Evolutionary conservation across 495 filamentous ascomycete genomes (phyloP).

Genomic region (Aspergillus steynii): DNA sequence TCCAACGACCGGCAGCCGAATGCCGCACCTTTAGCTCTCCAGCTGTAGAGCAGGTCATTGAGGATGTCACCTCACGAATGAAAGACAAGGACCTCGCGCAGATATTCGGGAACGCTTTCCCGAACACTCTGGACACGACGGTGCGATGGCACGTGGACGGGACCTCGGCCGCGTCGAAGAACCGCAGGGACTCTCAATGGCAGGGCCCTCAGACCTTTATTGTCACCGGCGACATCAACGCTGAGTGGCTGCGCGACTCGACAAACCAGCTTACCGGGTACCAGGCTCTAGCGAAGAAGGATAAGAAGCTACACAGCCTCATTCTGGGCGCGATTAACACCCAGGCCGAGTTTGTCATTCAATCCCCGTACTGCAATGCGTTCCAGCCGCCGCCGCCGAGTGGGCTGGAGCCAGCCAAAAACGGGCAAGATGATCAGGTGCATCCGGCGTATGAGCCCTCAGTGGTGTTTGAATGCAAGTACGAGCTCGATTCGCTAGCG

Average conservation of each 20-base stretch:
- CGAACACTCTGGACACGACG: conserved; percentile 92
- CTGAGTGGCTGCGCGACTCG: conserved; percentile 96
- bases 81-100: conserved; percentile 86
- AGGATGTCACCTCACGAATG: conserved; percentile 75
- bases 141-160: conserved; percentile 73
- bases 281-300: conserved; percentile 77
- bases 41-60: conserved; percentile 83
- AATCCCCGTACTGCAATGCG: conserved; percentile 96
- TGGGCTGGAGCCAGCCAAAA: conserved; percentile 63
- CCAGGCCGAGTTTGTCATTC: conserved; percentile 90
- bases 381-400: conserved; percentile 93
- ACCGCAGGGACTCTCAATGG: conserved; percentile 64
- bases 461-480: conserved; percentile 97
- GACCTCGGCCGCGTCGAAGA: conserved; percentile 33
- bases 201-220: conserved; percentile 88
- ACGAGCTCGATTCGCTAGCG: conserved; percentile 94
- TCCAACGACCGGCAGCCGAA: conserved; percentile 73
- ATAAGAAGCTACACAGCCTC: conserved; percentile 69
- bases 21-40: conserved; percentile 90
- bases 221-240: conserved; percentile 98
- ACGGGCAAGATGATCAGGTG: conserved; percentile 78
- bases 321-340: conserved; percentile 97
- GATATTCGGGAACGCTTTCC: conserved; percentile 96
- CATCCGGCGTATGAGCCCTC: conserved; percentile 82
- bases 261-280: conserved; percentile 95